A percentile compares a stretch with the other conserved stretches of the same genome.
Evolutionary conservation across 2,329 filamentous ascomycete genomes (phyloP).

Genomic region (Cercospora zeae-maydis): DNA sequence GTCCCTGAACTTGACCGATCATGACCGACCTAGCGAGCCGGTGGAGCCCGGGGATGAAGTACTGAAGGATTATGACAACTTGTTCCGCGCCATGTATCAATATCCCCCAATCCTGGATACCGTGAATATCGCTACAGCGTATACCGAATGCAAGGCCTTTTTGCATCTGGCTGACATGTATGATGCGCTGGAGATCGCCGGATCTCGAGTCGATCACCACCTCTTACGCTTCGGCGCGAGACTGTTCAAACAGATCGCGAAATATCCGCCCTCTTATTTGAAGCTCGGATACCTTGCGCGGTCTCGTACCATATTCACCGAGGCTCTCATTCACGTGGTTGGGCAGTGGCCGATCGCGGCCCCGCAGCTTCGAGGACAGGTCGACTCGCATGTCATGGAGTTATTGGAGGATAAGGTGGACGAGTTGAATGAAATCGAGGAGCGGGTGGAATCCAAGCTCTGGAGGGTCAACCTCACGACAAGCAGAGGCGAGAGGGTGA

Average conservation of each 20-base stretch:
- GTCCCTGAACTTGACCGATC: slow-evolving; percentile 47
- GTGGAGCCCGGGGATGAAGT: slow-evolving; percentile 66
- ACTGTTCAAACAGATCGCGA: slow-evolving; percentile 93
- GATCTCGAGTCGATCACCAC: slow-evolving; percentile 88
- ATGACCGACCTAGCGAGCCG: slow-evolving; percentile 39
- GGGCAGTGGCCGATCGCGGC: slow-evolving; percentile 87
- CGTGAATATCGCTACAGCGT: slow-evolving; percentile 86
- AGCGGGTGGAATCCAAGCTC: slow-evolving; percentile 73
- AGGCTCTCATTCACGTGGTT: slow-evolving; percentile 89
- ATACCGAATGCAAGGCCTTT: slow-evolving; percentile 89
- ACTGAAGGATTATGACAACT: slow-evolving; percentile 88
- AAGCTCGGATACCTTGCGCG: slow-evolving; percentile 83
- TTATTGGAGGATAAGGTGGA: slow-evolving; percentile 94
- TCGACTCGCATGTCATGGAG: slow-evolving; percentile 75
- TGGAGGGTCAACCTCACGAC: slow-evolving; percentile 79
- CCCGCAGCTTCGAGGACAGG: slow-evolving; percentile 67
- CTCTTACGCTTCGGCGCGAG: slow-evolving; percentile 85
- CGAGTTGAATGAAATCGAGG: slow-evolving; percentile 79
- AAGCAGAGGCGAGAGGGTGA: slow-evolving; percentile 75
- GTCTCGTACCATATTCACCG: slow-evolving; percentile 68
- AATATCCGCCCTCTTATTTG: slow-evolving; percentile 89
- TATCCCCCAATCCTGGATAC: slow-evolving; percentile 76
- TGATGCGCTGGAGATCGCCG: slow-evolving; percentile 82
- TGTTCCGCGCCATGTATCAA: slow-evolving; percentile 96
- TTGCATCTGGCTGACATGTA: slow-evolving; percentile 90